These are phyloP conservation scores for Psilocybe tampanensis DNA, from an alignment of 768 basidiomycete species.

Conservation along the genomic window DNA sequence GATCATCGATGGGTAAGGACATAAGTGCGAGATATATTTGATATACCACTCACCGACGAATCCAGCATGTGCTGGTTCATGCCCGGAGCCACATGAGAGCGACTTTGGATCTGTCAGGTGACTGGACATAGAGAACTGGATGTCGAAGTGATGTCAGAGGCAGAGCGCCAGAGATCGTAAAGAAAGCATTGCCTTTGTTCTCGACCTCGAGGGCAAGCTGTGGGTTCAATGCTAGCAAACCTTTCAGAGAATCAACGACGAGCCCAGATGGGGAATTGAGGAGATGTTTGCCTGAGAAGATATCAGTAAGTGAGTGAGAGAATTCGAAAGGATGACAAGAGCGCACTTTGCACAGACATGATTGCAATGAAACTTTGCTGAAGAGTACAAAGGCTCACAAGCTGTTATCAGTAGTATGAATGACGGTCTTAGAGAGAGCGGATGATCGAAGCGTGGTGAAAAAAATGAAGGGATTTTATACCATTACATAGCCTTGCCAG, in stretches of 20 bases:
- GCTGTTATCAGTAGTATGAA: no score
- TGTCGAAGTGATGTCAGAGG: conserved; percentile 1
- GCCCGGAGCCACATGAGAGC: conserved; percentile 80
- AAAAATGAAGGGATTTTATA: no score
- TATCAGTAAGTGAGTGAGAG: background rate
- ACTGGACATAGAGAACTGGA: conserved; percentile 63
- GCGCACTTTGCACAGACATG: conserved; percentile 43
- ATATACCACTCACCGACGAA: conserved; percentile 69
- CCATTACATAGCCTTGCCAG: no score
- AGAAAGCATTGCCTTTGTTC: conserved; percentile 60
- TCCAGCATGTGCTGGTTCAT: conserved; percentile 89
- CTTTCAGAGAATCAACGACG: conserved; percentile 78
- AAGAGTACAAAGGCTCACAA: no score
- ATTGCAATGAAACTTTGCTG: background rate
- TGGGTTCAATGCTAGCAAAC: conserved; percentile 73
- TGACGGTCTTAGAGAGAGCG: no score
- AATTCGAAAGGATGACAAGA: background rate
- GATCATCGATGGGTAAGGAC: background rate
- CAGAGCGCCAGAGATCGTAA: conserved; percentile 2
- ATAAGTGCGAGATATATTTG: background rate
- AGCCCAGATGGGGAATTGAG: conserved; percentile 69
- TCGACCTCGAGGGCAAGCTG: conserved; percentile 67
- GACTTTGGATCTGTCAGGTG: conserved; percentile 66
- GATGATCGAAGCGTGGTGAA: no score
- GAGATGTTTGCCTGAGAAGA: conserved; percentile 67